A percentile compares a stretch with the other conserved stretches of the same genome.
phyloP scores from a whole-genome alignment of 129 eudicot genomes.

The Tagetes patula region DNA sequence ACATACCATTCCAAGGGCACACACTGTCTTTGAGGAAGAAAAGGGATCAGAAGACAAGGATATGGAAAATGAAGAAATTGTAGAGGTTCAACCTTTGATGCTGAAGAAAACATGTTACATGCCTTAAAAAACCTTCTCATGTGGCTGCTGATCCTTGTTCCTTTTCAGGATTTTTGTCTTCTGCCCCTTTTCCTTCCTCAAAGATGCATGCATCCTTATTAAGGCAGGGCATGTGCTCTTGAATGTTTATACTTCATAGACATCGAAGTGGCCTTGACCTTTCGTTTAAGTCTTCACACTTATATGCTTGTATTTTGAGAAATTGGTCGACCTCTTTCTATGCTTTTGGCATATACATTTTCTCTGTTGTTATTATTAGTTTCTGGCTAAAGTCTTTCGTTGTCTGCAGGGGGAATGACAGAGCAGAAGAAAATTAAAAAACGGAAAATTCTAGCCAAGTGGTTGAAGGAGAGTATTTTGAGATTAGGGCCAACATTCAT shows the following conservation, averaged over 20 bases:
- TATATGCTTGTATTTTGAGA: background rate
- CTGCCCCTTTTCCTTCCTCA: background rate
- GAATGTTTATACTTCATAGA: background rate
- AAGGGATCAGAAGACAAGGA: background rate
- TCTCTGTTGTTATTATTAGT: background rate
- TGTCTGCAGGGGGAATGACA: conserved; percentile 90
- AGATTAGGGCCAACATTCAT: conserved; percentile 96
- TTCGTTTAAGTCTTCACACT: background rate
- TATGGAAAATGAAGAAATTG: background rate
- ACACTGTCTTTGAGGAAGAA: background rate
- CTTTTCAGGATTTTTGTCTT: background rate
- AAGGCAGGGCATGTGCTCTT: background rate
- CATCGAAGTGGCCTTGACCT: background rate
- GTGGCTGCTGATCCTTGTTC: background rate
- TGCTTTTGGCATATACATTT: conserved; percentile 13
- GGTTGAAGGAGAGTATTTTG: conserved; percentile 91
- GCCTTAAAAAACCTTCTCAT: background rate
- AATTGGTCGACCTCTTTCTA: background rate
- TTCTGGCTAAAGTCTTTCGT: conserved; percentile 17
- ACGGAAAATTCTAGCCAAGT: conserved; percentile 84
- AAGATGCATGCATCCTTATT: background rate
- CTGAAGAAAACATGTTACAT: background rate
- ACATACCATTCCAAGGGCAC: background rate
- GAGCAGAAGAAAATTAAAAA: conserved; percentile 72
- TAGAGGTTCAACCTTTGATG: background rate